phyloP scores from a whole-genome alignment of 2,329 filamentous ascomycete species.

The Gremmenia infestans region DNA sequence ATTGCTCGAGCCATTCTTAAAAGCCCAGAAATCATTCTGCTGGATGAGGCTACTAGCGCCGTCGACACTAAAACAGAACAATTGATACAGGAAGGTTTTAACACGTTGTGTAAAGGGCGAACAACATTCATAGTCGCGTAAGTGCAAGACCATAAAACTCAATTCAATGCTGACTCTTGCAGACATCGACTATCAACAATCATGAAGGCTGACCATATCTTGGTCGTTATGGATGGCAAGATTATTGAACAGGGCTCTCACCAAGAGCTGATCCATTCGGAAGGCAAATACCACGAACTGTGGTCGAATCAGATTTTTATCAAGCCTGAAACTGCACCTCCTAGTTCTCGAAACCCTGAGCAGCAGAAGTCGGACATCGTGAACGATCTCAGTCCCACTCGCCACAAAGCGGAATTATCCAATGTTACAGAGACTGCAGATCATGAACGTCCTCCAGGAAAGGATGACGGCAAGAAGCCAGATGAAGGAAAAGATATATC shows the following conservation, averaged over 20 bases:
- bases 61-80: conserved; percentile 93
- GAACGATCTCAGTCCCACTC: conserved; percentile 25
- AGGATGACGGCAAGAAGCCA: conserved; percentile 5
- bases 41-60: conserved; percentile 92
- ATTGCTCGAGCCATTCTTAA: conserved; percentile 89
- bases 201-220: conserved; percentile 47
- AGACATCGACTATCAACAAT: conserved; percentile 49
- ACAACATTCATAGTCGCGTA: conserved; percentile 42
- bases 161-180: conserved; percentile 9
- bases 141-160: conserved; percentile 4
- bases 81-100: conserved; percentile 66
- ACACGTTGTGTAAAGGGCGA: conserved; percentile 43
- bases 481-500: conserved; percentile 6
- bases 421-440: conserved; percentile 15
- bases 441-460: conserved; percentile 4
- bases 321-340: conserved; percentile 20
- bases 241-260: conserved; percentile 50
- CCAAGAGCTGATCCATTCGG: conserved; percentile 39
- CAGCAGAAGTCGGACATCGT: conserved; percentile 25
- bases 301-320: conserved; percentile 44
- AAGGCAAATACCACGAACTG: conserved; percentile 46
- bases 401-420: conserved; percentile 14
- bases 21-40: conserved; percentile 85
- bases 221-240: conserved; percentile 47
- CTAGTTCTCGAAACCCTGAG: conserved; percentile 23